Conservation (phyloP, 164 flowering plant species). For the Berberis thunbergii region DNA sequence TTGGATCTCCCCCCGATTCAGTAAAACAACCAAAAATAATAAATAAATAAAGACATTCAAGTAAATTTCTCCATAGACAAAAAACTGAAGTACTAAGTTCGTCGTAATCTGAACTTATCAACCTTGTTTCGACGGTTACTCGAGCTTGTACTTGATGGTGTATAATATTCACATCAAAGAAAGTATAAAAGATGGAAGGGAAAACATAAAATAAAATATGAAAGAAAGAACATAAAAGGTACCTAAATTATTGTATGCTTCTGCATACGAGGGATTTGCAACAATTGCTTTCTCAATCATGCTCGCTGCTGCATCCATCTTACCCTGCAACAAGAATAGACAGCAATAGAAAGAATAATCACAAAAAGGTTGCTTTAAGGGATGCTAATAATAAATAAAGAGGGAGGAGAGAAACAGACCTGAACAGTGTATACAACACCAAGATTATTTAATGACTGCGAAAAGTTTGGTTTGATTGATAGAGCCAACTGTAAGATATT, state of each 20-base stretch:
- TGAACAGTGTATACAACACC: slow-evolving; percentile 99
- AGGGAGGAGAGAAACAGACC: slow-evolving; percentile 32
- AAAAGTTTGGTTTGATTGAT: slow-evolving; percentile 89
- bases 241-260: slow-evolving; percentile 98
- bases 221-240: background rate
- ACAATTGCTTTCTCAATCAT: slow-evolving; percentile 97
- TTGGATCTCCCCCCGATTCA: too few relatives aligned
- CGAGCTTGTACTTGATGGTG: too few relatives aligned
- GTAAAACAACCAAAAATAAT: too few relatives aligned
- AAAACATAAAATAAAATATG: too few relatives aligned
- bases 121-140: too few relatives aligned
- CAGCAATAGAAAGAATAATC: slow-evolving; percentile 1
- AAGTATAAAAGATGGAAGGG: too few relatives aligned
- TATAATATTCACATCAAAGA: too few relatives aligned
- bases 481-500: slow-evolving; percentile 65
- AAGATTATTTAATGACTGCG: slow-evolving; percentile 95
- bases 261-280: slow-evolving; percentile 98
- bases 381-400: background rate
- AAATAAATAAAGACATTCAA: too few relatives aligned
- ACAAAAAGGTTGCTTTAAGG: background rate
- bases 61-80: too few relatives aligned
- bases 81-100: too few relatives aligned
- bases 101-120: too few relatives aligned
- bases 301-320: slow-evolving; percentile 98
- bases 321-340: slow-evolving; percentile 47